These are phyloP conservation scores for Opeltia flavorubescens DNA, from an alignment of 495 filamentous ascomycete genomes.

Conservation along the genomic window DNA sequence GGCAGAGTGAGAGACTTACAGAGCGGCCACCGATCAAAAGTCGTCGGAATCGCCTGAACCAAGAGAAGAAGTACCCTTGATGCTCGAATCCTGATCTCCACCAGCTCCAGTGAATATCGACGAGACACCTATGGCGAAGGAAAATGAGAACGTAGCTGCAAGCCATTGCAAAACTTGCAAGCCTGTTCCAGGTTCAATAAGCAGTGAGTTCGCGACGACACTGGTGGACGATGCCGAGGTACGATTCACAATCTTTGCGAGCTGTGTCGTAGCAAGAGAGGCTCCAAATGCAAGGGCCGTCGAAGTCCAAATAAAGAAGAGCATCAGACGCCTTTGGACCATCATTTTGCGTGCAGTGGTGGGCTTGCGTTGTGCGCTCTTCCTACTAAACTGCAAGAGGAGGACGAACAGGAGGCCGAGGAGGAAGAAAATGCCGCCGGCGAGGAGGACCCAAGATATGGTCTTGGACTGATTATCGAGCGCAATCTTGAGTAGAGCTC, in stretches of 20 bases:
- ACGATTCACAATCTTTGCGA: background rate
- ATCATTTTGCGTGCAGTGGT: constrained; percentile 1
- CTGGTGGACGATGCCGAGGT: background rate
- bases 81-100: background rate
- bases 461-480: constrained; percentile 2
- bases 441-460: background rate
- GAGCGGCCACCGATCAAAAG: too few species aligned
- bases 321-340: constrained; percentile 1
- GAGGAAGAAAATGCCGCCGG: background rate
- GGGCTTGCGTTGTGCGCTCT: constrained; percentile 2
- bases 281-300: constrained; percentile 1
- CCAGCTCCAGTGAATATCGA: background rate
- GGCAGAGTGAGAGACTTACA: too few species aligned
- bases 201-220: background rate
- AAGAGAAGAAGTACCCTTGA: background rate
- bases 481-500: background rate
- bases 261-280: constrained; percentile 1
- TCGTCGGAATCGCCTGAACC: background rate
- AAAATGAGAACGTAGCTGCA: constrained; percentile 1
- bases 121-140: constrained; percentile 2
- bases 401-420: constrained; percentile 1
- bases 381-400: background rate
- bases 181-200: background rate
- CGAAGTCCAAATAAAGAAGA: background rate
- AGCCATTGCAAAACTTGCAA: constrained; percentile 5